Conservation (phyloP, 1,284 basidiomycete species). For the Thecaphora thlaspeos region DNA sequence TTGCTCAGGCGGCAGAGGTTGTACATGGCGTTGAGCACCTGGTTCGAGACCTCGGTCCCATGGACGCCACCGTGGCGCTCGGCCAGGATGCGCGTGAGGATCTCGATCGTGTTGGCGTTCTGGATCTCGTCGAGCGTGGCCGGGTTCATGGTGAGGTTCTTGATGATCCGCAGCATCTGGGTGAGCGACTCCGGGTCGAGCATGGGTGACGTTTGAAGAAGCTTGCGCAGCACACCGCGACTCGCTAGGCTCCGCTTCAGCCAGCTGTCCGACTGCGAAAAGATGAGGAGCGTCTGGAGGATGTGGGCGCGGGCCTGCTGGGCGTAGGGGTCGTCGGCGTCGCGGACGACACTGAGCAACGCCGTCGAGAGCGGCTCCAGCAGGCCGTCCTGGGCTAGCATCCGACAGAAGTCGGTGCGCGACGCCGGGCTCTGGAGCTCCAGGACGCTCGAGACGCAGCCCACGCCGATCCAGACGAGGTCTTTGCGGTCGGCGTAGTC, state of each 20-base stretch:
- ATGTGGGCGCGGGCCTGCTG: slow-evolving; percentile 81
- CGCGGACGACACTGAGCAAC: slow-evolving; percentile 79
- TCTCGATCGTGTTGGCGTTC: slow-evolving; percentile 91
- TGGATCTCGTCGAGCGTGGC: slow-evolving; percentile 86
- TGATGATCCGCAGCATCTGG: slow-evolving; percentile 87
- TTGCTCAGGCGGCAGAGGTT: slow-evolving; percentile 50
- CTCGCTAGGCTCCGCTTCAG: slow-evolving; percentile 87
- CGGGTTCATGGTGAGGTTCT: slow-evolving; percentile 84
- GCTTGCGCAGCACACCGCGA: slow-evolving; percentile 81
- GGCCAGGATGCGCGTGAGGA: slow-evolving; percentile 78
- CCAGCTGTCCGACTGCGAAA: slow-evolving; percentile 88
- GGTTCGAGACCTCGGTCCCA: slow-evolving; percentile 65
- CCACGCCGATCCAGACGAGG: slow-evolving; percentile 88
- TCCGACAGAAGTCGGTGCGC: slow-evolving; percentile 95
- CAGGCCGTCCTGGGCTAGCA: slow-evolving; percentile 93
- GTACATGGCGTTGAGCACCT: slow-evolving; percentile 54
- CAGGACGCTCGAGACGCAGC: slow-evolving; percentile 91
- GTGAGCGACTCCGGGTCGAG: slow-evolving; percentile 77
- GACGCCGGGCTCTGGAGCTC: slow-evolving; percentile 88
- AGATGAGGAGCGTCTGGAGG: slow-evolving; percentile 84
- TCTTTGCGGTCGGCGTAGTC: slow-evolving; percentile 84
- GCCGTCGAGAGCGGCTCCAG: slow-evolving; percentile 89
- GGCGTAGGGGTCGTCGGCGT: slow-evolving; percentile 63
- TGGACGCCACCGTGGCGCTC: slow-evolving; percentile 76
- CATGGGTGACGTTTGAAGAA: slow-evolving; percentile 57